These are phyloP conservation scores for Biancaea sappan DNA, from an alignment of 306 rosid genomes.

Conservation along the genomic window DNA sequence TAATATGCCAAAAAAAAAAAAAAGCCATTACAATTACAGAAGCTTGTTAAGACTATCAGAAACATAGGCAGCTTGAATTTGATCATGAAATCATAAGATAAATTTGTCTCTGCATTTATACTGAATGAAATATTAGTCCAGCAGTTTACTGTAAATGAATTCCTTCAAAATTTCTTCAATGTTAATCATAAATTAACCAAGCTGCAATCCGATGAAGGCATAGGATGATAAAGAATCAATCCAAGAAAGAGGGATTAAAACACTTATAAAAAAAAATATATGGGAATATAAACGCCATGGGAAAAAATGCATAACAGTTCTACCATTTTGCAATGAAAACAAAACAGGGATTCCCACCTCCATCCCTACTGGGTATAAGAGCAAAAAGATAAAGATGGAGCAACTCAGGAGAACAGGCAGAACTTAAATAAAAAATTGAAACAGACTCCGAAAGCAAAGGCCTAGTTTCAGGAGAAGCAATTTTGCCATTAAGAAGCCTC, in stretches of 20 bases:
- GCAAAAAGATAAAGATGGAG: constrained; percentile 2
- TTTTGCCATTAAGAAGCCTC: constrained; percentile 83
- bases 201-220: not conserved
- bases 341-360: constrained; percentile 19
- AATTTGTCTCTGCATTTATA: not conserved
- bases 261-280: not conserved
- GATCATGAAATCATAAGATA: constrained; percentile 2
- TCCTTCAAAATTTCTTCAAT: not conserved
- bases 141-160: not conserved
- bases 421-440: constrained; percentile 86
- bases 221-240: not conserved
- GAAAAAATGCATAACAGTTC: not conserved
- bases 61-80: not conserved
- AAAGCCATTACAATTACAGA: not conserved
- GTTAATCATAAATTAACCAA: not conserved
- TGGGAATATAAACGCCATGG: not conserved
- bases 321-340: constrained; percentile 17
- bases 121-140: not conserved
- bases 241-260: not conserved
- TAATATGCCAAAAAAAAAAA: not conserved
- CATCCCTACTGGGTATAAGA: constrained; percentile 14
- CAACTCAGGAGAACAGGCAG: constrained; percentile 17
- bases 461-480: constrained; percentile 83
- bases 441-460: constrained; percentile 80
- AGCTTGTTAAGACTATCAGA: constrained; percentile 10